Conservation (phyloP, 2,329 filamentous ascomycete species). For the Mycosphaerelloides madeirae region DNA sequence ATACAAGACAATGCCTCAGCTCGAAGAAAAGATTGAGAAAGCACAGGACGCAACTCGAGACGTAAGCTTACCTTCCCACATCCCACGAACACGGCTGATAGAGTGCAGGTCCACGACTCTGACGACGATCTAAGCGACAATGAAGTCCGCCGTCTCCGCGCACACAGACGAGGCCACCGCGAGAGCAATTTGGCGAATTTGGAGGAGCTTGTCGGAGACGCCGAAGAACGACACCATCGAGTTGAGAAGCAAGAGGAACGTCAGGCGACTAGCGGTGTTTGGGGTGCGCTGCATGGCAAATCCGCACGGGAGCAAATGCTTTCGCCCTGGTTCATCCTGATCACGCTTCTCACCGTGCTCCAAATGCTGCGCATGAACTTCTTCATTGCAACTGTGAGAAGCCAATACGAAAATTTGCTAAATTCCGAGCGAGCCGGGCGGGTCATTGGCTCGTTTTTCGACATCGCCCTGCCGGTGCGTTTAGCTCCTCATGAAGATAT, state of each 20-base stretch:
- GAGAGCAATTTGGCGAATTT: conserved; percentile 66
- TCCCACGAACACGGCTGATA: conserved; percentile 2
- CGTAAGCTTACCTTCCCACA: conserved; percentile 20
- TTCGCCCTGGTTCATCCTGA: conserved; percentile 78
- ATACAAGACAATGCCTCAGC: conserved; percentile 62
- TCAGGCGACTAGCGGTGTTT: conserved; percentile 60
- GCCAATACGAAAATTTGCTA: conserved; percentile 78
- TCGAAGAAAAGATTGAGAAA: conserved; percentile 74
- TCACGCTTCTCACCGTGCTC: conserved; percentile 66
- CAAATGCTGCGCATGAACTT: conserved; percentile 65
- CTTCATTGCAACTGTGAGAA: conserved; percentile 78
- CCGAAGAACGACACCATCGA: conserved; percentile 52
- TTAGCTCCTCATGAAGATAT: background rate
- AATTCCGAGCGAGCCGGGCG: conserved; percentile 57
- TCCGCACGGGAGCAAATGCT: conserved; percentile 67
- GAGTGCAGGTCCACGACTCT: conserved; percentile 45
- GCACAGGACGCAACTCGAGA: conserved; percentile 51
- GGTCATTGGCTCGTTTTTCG: conserved; percentile 76
- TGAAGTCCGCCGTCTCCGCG: conserved; percentile 53
- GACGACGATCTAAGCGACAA: conserved; percentile 54
- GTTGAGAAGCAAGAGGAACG: conserved; percentile 16
- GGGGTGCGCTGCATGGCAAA: conserved; percentile 75
- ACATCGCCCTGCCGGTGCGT: conserved; percentile 63
- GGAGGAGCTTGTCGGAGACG: conserved; percentile 62
- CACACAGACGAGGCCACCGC: conserved; percentile 52